Base-by-base conservation (phyloP, 805 yeast genomes). In the Candida broadrunensis region DNA sequence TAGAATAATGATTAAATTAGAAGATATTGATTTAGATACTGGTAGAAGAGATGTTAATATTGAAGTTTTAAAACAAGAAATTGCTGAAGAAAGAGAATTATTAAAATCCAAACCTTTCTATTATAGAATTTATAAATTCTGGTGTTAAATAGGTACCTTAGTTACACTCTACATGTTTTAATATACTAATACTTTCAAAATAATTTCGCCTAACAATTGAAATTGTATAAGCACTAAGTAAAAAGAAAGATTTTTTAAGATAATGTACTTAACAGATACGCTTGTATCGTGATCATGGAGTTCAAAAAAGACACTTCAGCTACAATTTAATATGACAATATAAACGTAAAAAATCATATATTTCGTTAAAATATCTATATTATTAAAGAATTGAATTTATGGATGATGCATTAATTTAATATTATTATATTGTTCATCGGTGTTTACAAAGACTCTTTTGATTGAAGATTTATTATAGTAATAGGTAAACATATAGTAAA, bases 31-130 rank as follows among this genome's bases (percentile, higher is more conserved):
- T 51, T 58, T 69, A 49, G 73, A 69, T 50, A 64, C 73, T 5
- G 74, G 74, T n/a, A 65, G 73, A 58, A 58, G 64, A 43, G 62
- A 58, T 27, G 42, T 63, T 36, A 70, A 68, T 44, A 37, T 66
- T 26, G 73, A 68, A 45, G 33, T 46, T 13, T 61, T 69, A 54
- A 67, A 63, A 40, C 68, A 67, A 56, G 65, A 67, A 46, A 55
- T 67, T 45, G 73, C 72, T 14, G 71, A 67, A 41, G 71, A 67
- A 37, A 58, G 48, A 37, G 60, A 56, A 26, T 42, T 39, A 14
- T 43, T 64, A 35, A 56, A 50, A 12, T 32, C 46, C 31, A 53
- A 48, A 40, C 69, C 71, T 2, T 39, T 54, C 35, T 60, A 47
- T 45, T 43, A 43, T 44, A 61, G 59, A 49, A 14, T 56, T 32